Conservation (phyloP, 2,329 filamentous ascomycete genomes). For the Phoma sp. region DNA sequence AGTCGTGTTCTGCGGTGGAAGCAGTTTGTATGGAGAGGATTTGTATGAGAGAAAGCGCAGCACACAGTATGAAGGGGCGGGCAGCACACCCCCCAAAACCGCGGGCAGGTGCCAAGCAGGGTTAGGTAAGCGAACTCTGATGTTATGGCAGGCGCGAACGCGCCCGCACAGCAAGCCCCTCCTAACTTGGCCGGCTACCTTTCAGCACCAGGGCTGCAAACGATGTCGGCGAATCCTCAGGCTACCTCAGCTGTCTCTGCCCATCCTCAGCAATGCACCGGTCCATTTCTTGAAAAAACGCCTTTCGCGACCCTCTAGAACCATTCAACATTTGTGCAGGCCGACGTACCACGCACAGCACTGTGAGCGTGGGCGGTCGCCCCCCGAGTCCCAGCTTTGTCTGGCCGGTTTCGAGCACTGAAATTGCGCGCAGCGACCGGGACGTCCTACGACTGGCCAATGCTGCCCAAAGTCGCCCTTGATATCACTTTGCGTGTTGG, state of each 20-base stretch:
- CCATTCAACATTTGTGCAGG: constrained; percentile 6
- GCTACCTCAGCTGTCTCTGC: not conserved
- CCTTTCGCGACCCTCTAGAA: not conserved
- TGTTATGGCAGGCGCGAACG: constrained; percentile 18
- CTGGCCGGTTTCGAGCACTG: constrained; percentile 12
- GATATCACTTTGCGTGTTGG: constrained; percentile 14
- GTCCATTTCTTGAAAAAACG: not conserved
- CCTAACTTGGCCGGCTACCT: constrained; percentile 20
- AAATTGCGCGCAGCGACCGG: constrained; percentile 15
- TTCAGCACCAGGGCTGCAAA: constrained; percentile 22
- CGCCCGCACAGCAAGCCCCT: constrained; percentile 16
- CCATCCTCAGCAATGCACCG: not conserved
- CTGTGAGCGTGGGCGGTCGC: constrained; percentile 6
- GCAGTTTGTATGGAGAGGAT: constrained; percentile 25
- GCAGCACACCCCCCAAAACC: not conserved
- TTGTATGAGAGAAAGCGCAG: constrained; percentile 31
- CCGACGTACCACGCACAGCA: constrained; percentile 10
- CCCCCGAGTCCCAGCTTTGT: constrained; percentile 7
- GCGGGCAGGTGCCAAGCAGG: constrained; percentile 6
- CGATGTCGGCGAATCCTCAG: constrained; percentile 10
- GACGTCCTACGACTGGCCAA: constrained; percentile 15
- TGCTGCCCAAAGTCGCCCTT: constrained; percentile 16
- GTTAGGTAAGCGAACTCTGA: constrained; percentile 16
- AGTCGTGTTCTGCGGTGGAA: constrained; percentile 32
- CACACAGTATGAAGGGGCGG: constrained; percentile 15